A percentile compares a stretch with the other conserved stretches of the same genome.
phyloP scores from a whole-genome alignment of 805 yeast genomes.

The Debaryomyces castellii region DNA sequence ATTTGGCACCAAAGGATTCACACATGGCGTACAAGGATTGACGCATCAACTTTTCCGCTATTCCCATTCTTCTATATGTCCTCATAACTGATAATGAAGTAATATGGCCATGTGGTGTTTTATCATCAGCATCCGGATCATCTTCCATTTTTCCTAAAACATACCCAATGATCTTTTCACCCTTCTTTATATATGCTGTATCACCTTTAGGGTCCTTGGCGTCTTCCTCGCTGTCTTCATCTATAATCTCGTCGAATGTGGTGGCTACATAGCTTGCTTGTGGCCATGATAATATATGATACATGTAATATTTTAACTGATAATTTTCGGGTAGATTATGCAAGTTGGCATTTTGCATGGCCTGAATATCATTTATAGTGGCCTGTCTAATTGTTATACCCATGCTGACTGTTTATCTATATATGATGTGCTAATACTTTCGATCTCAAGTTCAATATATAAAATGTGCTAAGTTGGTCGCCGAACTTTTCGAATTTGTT shows the following conservation, averaged over 20 bases:
- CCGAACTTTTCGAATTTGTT: background rate
- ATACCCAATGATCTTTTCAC: slow-evolving; percentile 91
- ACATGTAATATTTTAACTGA: slow-evolving; percentile 86
- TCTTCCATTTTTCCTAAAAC: slow-evolving; percentile 97
- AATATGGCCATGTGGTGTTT: slow-evolving; percentile 87
- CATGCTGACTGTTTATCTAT: slow-evolving; percentile 38
- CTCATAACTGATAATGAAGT: slow-evolving; percentile 94
- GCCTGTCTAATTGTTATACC: slow-evolving; percentile 89
- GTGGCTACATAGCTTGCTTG: slow-evolving; percentile 96
- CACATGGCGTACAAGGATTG: slow-evolving; percentile 77
- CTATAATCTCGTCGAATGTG: slow-evolving; percentile 50
- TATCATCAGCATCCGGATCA: slow-evolving; percentile 74
- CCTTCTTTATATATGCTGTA: slow-evolving; percentile 60
- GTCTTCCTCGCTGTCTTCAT: slow-evolving; percentile 15
- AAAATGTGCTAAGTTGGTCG: background rate
- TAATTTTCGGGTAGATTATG: slow-evolving; percentile 94
- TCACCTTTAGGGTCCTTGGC: slow-evolving; percentile 50
- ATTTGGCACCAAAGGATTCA: slow-evolving; percentile 78
- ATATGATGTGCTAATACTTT: background rate
- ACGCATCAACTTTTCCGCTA: slow-evolving; percentile 89
- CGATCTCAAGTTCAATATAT: background rate
- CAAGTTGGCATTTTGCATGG: slow-evolving; percentile 93
- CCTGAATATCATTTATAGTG: slow-evolving; percentile 80
- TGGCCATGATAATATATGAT: slow-evolving; percentile 95
- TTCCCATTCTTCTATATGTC: slow-evolving; percentile 90